These are phyloP conservation scores for Alectoria sarmentosa DNA, from an alignment of 495 filamentous ascomycete species.

Conservation along the genomic window DNA sequence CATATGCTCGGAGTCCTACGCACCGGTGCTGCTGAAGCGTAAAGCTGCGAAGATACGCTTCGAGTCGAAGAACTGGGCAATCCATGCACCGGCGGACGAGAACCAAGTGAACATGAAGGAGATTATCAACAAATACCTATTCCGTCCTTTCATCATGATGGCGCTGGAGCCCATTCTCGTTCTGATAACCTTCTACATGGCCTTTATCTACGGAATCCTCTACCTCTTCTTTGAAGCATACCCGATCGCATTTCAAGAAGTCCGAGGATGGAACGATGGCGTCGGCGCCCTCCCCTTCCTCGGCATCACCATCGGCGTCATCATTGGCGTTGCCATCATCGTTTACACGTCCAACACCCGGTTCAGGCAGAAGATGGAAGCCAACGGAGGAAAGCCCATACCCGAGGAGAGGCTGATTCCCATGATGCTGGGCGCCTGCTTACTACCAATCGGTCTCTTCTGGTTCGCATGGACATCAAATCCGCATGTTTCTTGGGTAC, in stretches of 20 bases:
- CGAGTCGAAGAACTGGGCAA: slow-evolving; percentile 50
- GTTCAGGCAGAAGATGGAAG: slow-evolving; percentile 23
- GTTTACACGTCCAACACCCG: slow-evolving; percentile 40
- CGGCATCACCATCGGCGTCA: slow-evolving; percentile 43
- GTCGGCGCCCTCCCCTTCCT: slow-evolving; percentile 47
- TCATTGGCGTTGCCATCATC: slow-evolving; percentile 41
- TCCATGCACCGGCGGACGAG: slow-evolving; percentile 47
- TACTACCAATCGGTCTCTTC: slow-evolving; percentile 48
- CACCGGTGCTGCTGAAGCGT: slow-evolving; percentile 41
- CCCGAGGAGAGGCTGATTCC: slow-evolving; percentile 48
- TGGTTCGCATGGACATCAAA: slow-evolving; percentile 49
- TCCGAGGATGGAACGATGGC: slow-evolving; percentile 40
- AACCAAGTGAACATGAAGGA: slow-evolving; percentile 33
- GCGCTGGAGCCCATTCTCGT: slow-evolving; percentile 41
- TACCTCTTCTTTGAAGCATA: slow-evolving; percentile 46
- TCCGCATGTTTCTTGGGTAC: slow-evolving; percentile 28
- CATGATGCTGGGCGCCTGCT: slow-evolving; percentile 43
- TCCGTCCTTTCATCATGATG: slow-evolving; percentile 42
- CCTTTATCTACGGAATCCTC: slow-evolving; percentile 44
- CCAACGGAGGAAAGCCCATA: slow-evolving; percentile 21
- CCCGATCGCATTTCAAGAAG: slow-evolving; percentile 43
- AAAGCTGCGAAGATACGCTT: slow-evolving; percentile 44
- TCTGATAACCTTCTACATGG: slow-evolving; percentile 41
- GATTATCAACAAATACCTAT: slow-evolving; percentile 29
- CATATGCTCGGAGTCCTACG: slow-evolving; percentile 48